Base-by-base conservation (phyloP, 1,139 yeast species). In the Hemisphaericaspora lyxosophila region DNA sequence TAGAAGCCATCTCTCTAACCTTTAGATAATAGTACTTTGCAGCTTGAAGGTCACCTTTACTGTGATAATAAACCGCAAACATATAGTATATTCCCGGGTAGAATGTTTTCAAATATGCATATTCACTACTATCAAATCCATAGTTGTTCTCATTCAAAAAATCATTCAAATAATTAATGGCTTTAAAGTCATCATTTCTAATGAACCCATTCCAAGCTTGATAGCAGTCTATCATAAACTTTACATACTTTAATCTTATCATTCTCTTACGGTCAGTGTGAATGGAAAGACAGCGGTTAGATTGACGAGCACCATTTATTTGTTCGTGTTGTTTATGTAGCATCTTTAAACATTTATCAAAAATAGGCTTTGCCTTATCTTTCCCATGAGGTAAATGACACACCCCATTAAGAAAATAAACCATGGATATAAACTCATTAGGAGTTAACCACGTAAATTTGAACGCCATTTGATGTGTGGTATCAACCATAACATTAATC, bases 371-470 rank as follows among this genome's bases (percentile, higher is more conserved):
- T 2, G 76, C 54, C 37, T 63, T 60, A 18, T 41, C 38, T 20
- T 36, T 26, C 0, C 67, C 53, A 31, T 62, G 67, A 24, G 51
- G 48, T 26, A 69, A 43, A 33, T 62, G 58, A 14, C 60, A 49
- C n/a, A 73, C 50, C 1, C 75, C 78, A 13, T 67, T 61, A 11
- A 69, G 48, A 31, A 70, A 60, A 46, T 70, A 72, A 23, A 70
- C 60, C 36, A 64, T 39, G 13, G 70, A 53, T 3, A 63, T 59
- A 47, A 70, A 72, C 41, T 74, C 78, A 29, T 64, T 65, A 2
- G 66, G 55, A 24, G 63, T 60, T 14, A 74, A 44, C 79, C 80
- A 75, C 6, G 48, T 41, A 45, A 12, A 65, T 45, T 32, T 44
- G 48, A 42, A 42, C 3, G 40, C 29, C 2, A 63, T 31, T 6